Evolutionary conservation across 805 yeast species (phyloP).

Genomic region (Yarrowia sp.): DNA sequence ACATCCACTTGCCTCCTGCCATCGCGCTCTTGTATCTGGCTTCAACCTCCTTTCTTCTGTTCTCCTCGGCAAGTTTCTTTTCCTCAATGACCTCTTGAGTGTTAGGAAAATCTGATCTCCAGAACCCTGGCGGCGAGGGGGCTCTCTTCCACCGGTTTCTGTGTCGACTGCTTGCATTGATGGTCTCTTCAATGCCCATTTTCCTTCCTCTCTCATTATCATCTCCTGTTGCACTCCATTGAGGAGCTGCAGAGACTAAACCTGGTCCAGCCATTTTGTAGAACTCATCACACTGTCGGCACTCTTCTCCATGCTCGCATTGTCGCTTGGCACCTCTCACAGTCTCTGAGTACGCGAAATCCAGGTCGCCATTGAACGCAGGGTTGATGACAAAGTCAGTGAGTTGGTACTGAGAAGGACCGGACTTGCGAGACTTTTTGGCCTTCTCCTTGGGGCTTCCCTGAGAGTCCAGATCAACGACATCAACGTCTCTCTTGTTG

Average conservation of each 20-base stretch:
- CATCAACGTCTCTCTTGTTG: neutral
- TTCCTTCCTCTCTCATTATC: neutral
- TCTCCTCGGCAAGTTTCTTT: slow-evolving; percentile 48
- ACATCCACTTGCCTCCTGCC: slow-evolving; percentile 55
- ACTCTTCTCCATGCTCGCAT: slow-evolving; percentile 51
- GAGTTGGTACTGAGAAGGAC: slow-evolving; percentile 41
- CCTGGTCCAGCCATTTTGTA: slow-evolving; percentile 49
- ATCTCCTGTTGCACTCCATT: slow-evolving; percentile 45
- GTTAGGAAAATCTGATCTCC: slow-evolving; percentile 63
- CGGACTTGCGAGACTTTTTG: neutral
- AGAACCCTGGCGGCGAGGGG: slow-evolving; percentile 65
- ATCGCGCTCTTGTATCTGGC: slow-evolving; percentile 57
- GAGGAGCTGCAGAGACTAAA: slow-evolving; percentile 45
- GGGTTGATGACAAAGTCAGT: slow-evolving; percentile 54
- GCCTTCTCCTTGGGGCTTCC: slow-evolving; percentile 18
- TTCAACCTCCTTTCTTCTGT: slow-evolving; percentile 53
- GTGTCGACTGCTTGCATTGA: slow-evolving; percentile 44
- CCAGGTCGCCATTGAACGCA: slow-evolving; percentile 45
- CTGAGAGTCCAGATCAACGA: neutral
- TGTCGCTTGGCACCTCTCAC: slow-evolving; percentile 50
- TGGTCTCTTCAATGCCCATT: slow-evolving; percentile 28
- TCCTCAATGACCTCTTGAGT: slow-evolving; percentile 59
- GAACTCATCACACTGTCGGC: slow-evolving; percentile 50
- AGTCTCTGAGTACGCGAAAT: slow-evolving; percentile 51
- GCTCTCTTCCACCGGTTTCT: slow-evolving; percentile 50